A percentile compares a stretch with the other conserved stretches of the same genome.
phyloP scores from a whole-genome alignment of 805 yeast genomes.

The Schwanniomyces yamadae region DNA sequence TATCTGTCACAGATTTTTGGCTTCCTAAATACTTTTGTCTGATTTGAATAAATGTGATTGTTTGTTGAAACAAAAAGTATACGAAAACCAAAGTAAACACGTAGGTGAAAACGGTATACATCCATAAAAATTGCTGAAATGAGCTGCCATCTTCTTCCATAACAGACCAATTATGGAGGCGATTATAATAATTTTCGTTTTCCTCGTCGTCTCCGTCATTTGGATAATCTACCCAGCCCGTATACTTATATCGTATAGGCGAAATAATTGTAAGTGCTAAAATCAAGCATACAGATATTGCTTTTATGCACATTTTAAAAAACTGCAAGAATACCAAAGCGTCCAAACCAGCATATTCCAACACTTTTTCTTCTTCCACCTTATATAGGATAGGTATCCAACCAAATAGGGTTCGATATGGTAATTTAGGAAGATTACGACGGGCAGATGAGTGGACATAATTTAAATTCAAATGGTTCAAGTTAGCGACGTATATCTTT shows the following conservation, averaged over 20 bases:
- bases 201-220: constrained; percentile 18
- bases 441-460: constrained; percentile 44
- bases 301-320: constrained; percentile 81
- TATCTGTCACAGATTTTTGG: constrained; percentile 86
- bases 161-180: too few species aligned
- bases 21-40: constrained; percentile 81
- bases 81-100: constrained; percentile 72
- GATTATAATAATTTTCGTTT: constrained; percentile 1
- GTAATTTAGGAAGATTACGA: constrained; percentile 57
- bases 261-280: constrained; percentile 76
- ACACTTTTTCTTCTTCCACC: constrained; percentile 70
- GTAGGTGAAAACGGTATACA: constrained; percentile 84
- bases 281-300: constrained; percentile 60
- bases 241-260: constrained; percentile 79
- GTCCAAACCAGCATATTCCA: constrained; percentile 90
- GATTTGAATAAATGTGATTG: constrained; percentile 68
- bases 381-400: constrained; percentile 72
- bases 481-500: constrained; percentile 79
- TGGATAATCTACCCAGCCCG: constrained; percentile 53
- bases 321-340: constrained; percentile 90
- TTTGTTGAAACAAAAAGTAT: constrained; percentile 61
- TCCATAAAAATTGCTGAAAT: constrained; percentile 63
- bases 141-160: background rate
- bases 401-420: constrained; percentile 61
- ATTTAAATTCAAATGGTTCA: constrained; percentile 45